Conservation (phyloP, 2,329 filamentous ascomycete genomes). For the Balansia obtecta region DNA sequence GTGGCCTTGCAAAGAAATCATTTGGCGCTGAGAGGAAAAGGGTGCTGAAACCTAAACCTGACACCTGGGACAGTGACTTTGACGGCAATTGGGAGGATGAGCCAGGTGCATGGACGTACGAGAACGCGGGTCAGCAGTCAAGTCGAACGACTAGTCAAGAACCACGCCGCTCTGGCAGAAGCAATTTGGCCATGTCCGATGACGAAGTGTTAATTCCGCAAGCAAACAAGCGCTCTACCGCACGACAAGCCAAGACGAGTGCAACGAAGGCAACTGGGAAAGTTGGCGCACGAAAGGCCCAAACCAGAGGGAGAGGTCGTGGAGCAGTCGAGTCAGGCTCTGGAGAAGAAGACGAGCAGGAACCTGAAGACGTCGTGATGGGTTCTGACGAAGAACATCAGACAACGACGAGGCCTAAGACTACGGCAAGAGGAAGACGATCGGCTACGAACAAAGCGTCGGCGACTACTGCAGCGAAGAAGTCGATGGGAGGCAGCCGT, state of each 20-base stretch:
- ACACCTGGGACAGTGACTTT: slow-evolving; percentile 78
- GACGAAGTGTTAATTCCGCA: slow-evolving; percentile 18
- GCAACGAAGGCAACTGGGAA: slow-evolving; percentile 17
- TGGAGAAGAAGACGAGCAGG: slow-evolving; percentile 31
- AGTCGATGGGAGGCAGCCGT: slow-evolving; percentile 9
- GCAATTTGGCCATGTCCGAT: slow-evolving; percentile 14
- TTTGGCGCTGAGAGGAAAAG: slow-evolving; percentile 23
- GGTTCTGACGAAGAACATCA: slow-evolving; percentile 37
- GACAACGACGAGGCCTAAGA: slow-evolving; percentile 25
- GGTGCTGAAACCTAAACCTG: slow-evolving; percentile 60
- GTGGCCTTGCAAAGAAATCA: slow-evolving; percentile 36
- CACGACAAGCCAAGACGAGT: slow-evolving; percentile 19
- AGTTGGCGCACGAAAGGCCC: slow-evolving; percentile 32
- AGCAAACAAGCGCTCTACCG: slow-evolving; percentile 16
- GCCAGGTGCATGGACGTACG: slow-evolving; percentile 41
- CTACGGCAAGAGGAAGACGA: slow-evolving; percentile 14
- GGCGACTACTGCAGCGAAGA: slow-evolving; percentile 14
- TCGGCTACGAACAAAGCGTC: slow-evolving; percentile 9
- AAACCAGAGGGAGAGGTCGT: slow-evolving; percentile 28
- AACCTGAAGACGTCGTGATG: slow-evolving; percentile 39
- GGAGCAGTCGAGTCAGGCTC: slow-evolving; percentile 20
- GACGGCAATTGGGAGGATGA: slow-evolving; percentile 80
- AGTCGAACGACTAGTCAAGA: slow-evolving; percentile 7
- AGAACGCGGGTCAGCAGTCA: slow-evolving; percentile 13
- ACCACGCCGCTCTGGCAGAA: slow-evolving; percentile 7